Conservation (phyloP, 2,329 filamentous ascomycete genomes). For the Chaetomiaceae sp. region DNA sequence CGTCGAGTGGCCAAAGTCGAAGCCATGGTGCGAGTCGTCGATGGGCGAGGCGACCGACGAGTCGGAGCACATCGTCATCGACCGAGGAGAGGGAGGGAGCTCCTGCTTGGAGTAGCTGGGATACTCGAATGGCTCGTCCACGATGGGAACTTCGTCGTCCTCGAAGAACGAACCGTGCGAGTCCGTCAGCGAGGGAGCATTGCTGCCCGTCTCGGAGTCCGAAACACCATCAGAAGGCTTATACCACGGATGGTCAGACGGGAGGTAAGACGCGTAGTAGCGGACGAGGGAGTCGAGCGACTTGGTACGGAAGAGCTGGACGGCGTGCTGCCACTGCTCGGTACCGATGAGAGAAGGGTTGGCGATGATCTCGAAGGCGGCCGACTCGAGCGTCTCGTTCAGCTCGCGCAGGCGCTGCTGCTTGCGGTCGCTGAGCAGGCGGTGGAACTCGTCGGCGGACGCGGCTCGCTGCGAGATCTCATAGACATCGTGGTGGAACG, state of each 20-base stretch:
- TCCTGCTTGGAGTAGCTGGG: constrained; percentile 29
- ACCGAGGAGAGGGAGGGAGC: constrained; percentile 45
- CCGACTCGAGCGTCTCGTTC: constrained; percentile 51
- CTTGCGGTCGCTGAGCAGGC: constrained; percentile 50
- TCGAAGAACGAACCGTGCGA: constrained; percentile 39
- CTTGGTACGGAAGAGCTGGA: constrained; percentile 56
- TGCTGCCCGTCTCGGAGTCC: constrained; percentile 37
- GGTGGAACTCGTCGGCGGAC: constrained; percentile 51
- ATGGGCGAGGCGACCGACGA: constrained; percentile 38
- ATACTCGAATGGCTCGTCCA: constrained; percentile 43
- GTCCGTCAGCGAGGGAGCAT: constrained; percentile 32
- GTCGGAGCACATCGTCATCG: constrained; percentile 46
- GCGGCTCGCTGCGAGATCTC: constrained; percentile 51
- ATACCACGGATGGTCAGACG: constrained; percentile 45
- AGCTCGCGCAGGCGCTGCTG: constrained; percentile 51
- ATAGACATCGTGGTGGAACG: constrained; percentile 58
- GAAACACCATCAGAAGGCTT: constrained; percentile 32
- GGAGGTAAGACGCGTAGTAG: constrained; percentile 57
- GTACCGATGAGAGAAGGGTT: constrained; percentile 56
- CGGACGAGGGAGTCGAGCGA: constrained; percentile 58
- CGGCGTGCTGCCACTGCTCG: constrained; percentile 54
- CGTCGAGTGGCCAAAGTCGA: constrained; percentile 33
- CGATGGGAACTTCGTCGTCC: constrained; percentile 35
- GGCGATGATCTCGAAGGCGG: constrained; percentile 57
- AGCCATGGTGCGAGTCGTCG: constrained; percentile 34